These are phyloP conservation scores for Auriculariales sp. DNA, from an alignment of 768 basidiomycete species.

Conservation along the genomic window DNA sequence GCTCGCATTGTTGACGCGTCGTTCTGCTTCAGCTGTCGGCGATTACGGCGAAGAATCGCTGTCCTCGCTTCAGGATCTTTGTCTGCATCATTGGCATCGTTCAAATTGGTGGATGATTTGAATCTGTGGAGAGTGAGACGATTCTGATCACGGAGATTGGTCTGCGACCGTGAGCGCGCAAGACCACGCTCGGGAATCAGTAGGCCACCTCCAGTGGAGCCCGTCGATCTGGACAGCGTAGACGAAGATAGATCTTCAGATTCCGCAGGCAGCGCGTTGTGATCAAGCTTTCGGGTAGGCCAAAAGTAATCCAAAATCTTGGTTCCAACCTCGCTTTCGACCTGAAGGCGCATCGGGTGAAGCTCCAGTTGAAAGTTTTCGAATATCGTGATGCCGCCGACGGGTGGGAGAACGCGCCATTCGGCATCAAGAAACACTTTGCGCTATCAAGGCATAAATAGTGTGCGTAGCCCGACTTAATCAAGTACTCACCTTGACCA, in stretches of 20 bases:
- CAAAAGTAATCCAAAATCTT: constrained; percentile 83
- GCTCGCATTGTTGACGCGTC: neutral
- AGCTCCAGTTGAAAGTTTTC: constrained; percentile 67
- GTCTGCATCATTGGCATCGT: neutral
- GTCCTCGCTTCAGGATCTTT: too few relatives aligned
- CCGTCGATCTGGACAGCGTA: too few relatives aligned
- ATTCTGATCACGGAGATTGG: neutral
- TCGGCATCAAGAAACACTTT: constrained; percentile 61
- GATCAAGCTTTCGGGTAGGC: constrained; percentile 36
- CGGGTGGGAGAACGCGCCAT: constrained; percentile 78
- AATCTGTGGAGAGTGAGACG: neutral
- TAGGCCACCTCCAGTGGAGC: too few relatives aligned
- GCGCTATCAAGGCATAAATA: constrained; percentile 24
- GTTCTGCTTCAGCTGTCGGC: neutral
- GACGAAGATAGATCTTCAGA: too few relatives aligned
- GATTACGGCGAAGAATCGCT: too few relatives aligned
- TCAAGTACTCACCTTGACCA: constrained; percentile 41
- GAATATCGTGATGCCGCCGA: constrained; percentile 86
- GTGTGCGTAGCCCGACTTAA: neutral
- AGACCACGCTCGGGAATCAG: neutral
- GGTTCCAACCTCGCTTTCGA: constrained; percentile 70
- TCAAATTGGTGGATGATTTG: neutral
- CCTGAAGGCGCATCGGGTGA: constrained; percentile 75
- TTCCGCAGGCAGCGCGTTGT: too few relatives aligned
- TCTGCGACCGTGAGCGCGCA: neutral